Conservation (phyloP, 225 moss, liverwort and hornwort species). For the Anthoceros angustus region DNA sequence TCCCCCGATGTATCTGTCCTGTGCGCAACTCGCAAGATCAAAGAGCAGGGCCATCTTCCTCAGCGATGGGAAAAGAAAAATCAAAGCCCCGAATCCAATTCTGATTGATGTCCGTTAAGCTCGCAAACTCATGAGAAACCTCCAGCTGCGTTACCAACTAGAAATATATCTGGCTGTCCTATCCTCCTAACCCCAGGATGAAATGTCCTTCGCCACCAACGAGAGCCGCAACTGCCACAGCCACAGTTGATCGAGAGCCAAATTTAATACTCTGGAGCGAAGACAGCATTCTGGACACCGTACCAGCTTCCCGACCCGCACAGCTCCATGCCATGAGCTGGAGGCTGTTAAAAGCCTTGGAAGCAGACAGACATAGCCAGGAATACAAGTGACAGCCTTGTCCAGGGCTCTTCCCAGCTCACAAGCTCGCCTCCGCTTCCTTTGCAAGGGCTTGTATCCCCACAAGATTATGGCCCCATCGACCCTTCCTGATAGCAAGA, state of each 20-base stretch:
- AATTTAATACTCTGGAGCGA: conserved; percentile 52
- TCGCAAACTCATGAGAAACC: conserved; percentile 67
- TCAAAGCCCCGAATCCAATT: conserved; percentile 93
- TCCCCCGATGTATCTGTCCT: too few relatives aligned
- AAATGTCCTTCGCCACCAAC: conserved; percentile 49
- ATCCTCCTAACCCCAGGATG: conserved; percentile 69
- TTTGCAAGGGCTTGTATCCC: conserved; percentile 38
- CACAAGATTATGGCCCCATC: conserved; percentile 71
- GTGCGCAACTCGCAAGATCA: conserved; percentile 76
- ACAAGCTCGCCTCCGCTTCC: conserved; percentile 60
- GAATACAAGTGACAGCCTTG: conserved; percentile 71
- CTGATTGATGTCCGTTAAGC: conserved; percentile 78
- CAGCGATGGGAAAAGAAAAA: conserved; percentile 39
- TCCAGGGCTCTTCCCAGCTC: conserved; percentile 48
- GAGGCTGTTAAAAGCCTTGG: conserved; percentile 41
- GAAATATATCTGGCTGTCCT: conserved; percentile 78
- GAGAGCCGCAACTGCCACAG: conserved; percentile 52
- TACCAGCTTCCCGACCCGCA: conserved; percentile 50
- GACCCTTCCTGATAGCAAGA: conserved; percentile 66
- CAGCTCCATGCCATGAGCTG: conserved; percentile 71
- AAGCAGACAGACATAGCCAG: conserved; percentile 35
- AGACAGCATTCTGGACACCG: conserved; percentile 34
- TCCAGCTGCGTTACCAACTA: conserved; percentile 44
- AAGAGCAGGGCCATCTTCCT: conserved; percentile 23
- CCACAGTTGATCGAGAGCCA: conserved; percentile 71